These are phyloP conservation scores for Kodamaea alishanica DNA, from an alignment of 1,139 yeast genomes.

Conservation along the genomic window DNA sequence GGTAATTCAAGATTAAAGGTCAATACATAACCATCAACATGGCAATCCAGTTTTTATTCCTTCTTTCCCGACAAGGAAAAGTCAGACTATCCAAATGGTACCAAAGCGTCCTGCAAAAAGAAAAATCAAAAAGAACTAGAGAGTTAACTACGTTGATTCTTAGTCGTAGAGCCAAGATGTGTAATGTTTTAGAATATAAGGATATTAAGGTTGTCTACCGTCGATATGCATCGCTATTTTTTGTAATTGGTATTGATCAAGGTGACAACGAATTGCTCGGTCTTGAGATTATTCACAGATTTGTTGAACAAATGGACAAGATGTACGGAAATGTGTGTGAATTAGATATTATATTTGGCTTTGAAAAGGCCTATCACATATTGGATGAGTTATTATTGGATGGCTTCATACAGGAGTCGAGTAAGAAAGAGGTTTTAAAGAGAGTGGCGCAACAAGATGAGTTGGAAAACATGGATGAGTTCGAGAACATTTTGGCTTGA, in stretches of 20 bases:
- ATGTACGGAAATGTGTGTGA: constrained; percentile 97
- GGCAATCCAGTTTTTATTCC: constrained; percentile 73
- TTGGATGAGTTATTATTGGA: constrained; percentile 82
- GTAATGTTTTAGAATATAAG: constrained; percentile 88
- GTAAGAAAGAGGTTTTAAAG: constrained; percentile 73
- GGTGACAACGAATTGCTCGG: constrained; percentile 86
- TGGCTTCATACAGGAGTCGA: constrained; percentile 83
- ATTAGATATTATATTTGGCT: constrained; percentile 88
- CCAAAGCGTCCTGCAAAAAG: constrained; percentile 72
- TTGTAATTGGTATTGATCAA: constrained; percentile 78
- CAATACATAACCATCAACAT: constrained; percentile 26
- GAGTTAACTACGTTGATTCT: constrained; percentile 85
- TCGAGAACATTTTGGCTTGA: constrained; percentile 39
- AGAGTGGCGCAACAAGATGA: constrained; percentile 79
- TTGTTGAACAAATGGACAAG: constrained; percentile 95
- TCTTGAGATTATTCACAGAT: constrained; percentile 84
- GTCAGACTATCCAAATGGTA: constrained; percentile 94
- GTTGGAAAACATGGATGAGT: constrained; percentile 57
- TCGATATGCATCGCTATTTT: constrained; percentile 88
- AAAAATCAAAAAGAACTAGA: constrained; percentile 75
- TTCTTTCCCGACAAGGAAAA: constrained; percentile 92
- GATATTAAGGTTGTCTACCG: constrained; percentile 87
- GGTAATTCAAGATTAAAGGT: background rate
- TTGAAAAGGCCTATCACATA: constrained; percentile 87
- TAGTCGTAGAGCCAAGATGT: constrained; percentile 88